These are phyloP conservation scores for Parsonsia alboflavescens DNA, from an alignment of 257 asterid species.

Conservation along the genomic window DNA sequence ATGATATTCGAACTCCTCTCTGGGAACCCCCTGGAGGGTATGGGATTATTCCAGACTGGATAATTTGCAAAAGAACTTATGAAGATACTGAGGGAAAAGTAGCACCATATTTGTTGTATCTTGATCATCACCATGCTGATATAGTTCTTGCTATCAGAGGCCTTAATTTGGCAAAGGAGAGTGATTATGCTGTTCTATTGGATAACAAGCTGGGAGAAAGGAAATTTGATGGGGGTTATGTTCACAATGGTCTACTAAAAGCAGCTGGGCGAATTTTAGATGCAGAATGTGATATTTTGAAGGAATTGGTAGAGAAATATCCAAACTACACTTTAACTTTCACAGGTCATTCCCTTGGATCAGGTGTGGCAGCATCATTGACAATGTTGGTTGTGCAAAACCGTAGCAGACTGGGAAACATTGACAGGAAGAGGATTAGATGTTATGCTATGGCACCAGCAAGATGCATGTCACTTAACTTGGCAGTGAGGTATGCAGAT, in stretches of 20 bases:
- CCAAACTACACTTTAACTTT: constrained; percentile 70
- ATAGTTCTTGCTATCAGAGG: constrained; percentile 89
- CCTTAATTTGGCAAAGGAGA: constrained; percentile 71
- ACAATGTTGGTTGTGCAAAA: constrained; percentile 60
- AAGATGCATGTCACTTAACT: constrained; percentile 79
- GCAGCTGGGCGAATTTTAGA: constrained; percentile 68
- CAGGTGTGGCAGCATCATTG: constrained; percentile 81
- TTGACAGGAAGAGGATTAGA: constrained; percentile 66
- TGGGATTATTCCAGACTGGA: constrained; percentile 53
- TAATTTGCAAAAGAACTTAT: constrained; percentile 47
- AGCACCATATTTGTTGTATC: constrained; percentile 67
- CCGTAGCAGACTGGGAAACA: constrained; percentile 54
- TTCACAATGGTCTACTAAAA: constrained; percentile 72
- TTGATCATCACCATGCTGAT: constrained; percentile 70
- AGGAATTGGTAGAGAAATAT: constrained; percentile 52
- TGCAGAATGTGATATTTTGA: constrained; percentile 52
- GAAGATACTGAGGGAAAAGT: constrained; percentile 48
- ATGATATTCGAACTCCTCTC: constrained; percentile 53
- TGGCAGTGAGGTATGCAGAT: constrained; percentile 85
- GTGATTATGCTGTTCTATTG: constrained; percentile 69
- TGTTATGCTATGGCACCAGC: constrained; percentile 93
- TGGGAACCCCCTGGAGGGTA: constrained; percentile 70
- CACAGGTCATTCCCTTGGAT: constrained; percentile 79
- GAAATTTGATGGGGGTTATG: constrained; percentile 76
- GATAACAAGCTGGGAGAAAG: constrained; percentile 73